Evolutionary conservation across 2,329 filamentous ascomycete species (phyloP).

Genomic region (Trichoderma oligosporum): DNA sequence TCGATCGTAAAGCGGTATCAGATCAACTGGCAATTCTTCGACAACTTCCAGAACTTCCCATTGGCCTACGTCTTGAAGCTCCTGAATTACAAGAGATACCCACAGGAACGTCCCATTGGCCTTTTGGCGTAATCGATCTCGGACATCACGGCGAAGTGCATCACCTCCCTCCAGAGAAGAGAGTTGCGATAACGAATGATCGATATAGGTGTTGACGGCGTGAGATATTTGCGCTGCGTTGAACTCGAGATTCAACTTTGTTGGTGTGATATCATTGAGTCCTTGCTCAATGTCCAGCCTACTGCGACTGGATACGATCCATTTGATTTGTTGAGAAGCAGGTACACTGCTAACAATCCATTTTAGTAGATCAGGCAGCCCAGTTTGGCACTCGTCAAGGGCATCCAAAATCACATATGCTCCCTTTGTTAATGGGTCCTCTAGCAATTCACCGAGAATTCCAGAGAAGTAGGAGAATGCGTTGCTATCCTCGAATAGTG

Average conservation of each 20-base stretch:
- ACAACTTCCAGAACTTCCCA: neutral
- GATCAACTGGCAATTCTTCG: neutral
- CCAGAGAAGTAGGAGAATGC: constrained; percentile 34
- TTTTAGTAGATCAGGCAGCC: constrained; percentile 36
- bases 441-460: constrained; percentile 40
- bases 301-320: constrained; percentile 7
- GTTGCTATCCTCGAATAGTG: constrained; percentile 39
- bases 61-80: neutral
- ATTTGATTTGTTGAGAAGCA: neutral
- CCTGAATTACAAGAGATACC: neutral
- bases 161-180: neutral
- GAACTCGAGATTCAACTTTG: neutral
- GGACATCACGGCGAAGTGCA: neutral
- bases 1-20: neutral
- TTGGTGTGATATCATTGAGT: no score
- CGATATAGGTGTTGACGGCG: neutral
- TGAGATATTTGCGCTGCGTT: constrained; percentile 29
- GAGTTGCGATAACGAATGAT: neutral
- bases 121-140: neutral
- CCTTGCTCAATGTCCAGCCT: neutral
- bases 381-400: constrained; percentile 38
- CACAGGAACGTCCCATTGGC: neutral
- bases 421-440: constrained; percentile 29
- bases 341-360: no score
- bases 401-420: constrained; percentile 43